Base-by-base conservation (phyloP, 2,329 filamentous ascomycete species). In the Xylariaceae sp. region DNA sequence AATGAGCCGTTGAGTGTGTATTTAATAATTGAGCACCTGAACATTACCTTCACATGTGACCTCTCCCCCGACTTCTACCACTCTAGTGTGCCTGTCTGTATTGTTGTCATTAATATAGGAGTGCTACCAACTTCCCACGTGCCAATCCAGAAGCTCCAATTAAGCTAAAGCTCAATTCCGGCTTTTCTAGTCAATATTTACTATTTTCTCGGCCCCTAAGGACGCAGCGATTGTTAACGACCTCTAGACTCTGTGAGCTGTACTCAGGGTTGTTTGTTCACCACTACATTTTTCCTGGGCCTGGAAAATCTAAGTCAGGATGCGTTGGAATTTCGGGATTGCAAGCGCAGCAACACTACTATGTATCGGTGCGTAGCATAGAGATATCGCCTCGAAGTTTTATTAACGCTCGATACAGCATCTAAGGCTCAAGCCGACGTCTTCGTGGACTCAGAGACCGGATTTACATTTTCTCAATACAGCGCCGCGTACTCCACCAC, bases 401-500 rank as follows among this genome's bases (percentile, higher is more conserved):
- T 14, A 16, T 16, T 41, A 40, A 40, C 20, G 7, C 6, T 10
- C 26, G 19, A 48, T n/a, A 37, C 37, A 59, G 54, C 48, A 3
- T 54, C 61, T 19, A 65, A 68, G n/a, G 62, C 67, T 1, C 60
- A 62, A 52, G 66, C 67, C 2, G 57, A 61, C 14, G 61, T 69
- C 7, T 65, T 65, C 50, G 54, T 54, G 2, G 69, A 71, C 42
- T 45, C 60, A 3, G 66, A 70, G 52, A 71, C 68, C 0, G 69
- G 69, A 26, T 71, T 71, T 52, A 67, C 65, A 0, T 71, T 71
- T 43, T 67, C 68, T 7, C 57, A 70, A 44, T 67, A 60, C 40
- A 55, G 49, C 42, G 68, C 65, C 2, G 48, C 45, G 3, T 70
- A 70, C 54, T 65, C 63, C n/a, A 67, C 67, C 12, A 52, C 54